Conservation (phyloP, 176 grass and related monocot genomes). For the Oryza glumipatula region DNA sequence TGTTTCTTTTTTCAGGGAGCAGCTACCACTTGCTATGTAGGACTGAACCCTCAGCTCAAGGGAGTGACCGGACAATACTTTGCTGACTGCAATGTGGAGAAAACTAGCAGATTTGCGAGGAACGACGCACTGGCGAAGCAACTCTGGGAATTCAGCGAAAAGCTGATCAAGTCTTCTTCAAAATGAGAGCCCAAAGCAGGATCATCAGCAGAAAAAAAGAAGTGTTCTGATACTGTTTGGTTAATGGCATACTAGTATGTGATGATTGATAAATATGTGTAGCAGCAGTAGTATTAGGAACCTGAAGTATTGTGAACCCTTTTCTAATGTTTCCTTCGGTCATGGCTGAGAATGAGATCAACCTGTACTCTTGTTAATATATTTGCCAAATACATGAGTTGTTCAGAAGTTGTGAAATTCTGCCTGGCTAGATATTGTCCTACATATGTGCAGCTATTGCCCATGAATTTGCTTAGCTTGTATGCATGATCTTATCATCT, state of each 20-base stretch:
- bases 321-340: background rate
- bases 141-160: constrained; percentile 81
- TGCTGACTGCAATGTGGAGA: constrained; percentile 83
- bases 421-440: background rate
- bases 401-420: background rate
- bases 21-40: constrained; percentile 84
- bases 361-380: constrained; percentile 39
- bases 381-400: background rate
- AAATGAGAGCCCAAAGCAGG: constrained; percentile 44
- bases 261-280: constrained; percentile 26
- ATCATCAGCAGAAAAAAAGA: constrained; percentile 17
- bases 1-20: constrained; percentile 61
- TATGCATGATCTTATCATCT: background rate
- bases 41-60: constrained; percentile 61
- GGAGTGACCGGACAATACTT: constrained; percentile 85
- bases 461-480: background rate
- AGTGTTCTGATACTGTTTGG: constrained; percentile 5
- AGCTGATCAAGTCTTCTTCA: constrained; percentile 63
- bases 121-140: constrained; percentile 53
- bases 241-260: background rate
- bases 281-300: constrained; percentile 34
- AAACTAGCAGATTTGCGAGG: constrained; percentile 18
- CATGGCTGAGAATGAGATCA: background rate
- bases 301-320: constrained; percentile 19
- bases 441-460: background rate